Conservation (phyloP, 164 flowering plant genomes). For the Akebia trifoliata region DNA sequence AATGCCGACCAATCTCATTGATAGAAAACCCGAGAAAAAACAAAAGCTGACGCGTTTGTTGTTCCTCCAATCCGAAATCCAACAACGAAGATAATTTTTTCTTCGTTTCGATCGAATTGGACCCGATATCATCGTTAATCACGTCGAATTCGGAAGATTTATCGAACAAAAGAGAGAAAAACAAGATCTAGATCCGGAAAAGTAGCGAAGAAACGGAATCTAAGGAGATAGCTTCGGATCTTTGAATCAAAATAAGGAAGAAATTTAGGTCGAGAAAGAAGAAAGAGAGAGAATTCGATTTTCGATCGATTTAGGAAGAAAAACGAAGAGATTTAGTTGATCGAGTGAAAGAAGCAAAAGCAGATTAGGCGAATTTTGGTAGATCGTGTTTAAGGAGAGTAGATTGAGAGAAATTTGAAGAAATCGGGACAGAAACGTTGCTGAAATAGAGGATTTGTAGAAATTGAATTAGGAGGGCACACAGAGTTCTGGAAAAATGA, state of each 20-base stretch:
- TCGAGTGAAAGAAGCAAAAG: too few species aligned
- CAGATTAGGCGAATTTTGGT: too few species aligned
- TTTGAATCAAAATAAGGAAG: neutral
- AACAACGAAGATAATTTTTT: neutral
- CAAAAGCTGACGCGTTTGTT: neutral
- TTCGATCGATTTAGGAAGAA: neutral
- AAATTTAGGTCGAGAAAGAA: neutral
- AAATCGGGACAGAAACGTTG: too few species aligned
- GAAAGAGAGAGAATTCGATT: neutral
- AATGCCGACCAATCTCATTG: too few species aligned
- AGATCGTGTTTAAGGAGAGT: too few species aligned
- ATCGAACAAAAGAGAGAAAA: neutral
- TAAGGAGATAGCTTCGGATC: conserved; percentile 8
- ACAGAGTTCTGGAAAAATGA: conserved; percentile 20
- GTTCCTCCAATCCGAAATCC: neutral
- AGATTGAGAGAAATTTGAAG: too few species aligned
- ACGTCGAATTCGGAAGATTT: neutral
- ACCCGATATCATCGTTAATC: neutral
- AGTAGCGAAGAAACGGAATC: neutral
- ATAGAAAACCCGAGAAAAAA: neutral
- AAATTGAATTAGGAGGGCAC: too few species aligned
- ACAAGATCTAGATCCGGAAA: neutral
- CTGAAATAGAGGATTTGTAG: too few species aligned
- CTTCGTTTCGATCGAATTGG: too few species aligned
- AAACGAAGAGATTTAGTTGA: neutral